phyloP scores from a whole-genome alignment of 306 rosid species.

The Ceratonia siliqua region DNA sequence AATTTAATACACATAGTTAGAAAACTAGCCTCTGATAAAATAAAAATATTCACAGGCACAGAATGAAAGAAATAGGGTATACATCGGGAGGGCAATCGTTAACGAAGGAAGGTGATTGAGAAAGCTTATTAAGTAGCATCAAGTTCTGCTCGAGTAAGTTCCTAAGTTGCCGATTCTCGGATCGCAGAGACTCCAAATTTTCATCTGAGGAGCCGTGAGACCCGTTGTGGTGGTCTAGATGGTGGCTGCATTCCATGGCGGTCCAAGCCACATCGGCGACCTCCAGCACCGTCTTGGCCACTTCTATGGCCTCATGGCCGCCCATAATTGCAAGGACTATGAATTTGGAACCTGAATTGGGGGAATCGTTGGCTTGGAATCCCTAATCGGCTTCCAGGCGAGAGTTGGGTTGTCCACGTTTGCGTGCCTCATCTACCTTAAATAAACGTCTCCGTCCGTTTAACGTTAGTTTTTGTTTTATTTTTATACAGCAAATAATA shows the following conservation, averaged over 20 bases:
- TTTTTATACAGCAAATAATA: too few species aligned
- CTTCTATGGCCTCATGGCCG: constrained; percentile 61
- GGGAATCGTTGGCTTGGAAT: background rate
- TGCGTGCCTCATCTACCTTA: background rate
- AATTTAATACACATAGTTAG: background rate
- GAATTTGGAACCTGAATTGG: background rate
- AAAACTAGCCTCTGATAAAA: background rate
- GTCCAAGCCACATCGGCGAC: constrained; percentile 93
- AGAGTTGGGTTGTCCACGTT: background rate
- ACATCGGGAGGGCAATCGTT: constrained; percentile 90
- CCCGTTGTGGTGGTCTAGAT: constrained; percentile 42
- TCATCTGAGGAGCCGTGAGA: constrained; percentile 34
- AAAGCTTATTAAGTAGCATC: constrained; percentile 63
- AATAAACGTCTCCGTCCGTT: background rate
- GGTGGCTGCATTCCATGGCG: constrained; percentile 71
- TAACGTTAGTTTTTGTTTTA: too few species aligned
- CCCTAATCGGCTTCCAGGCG: background rate
- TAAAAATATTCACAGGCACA: background rate
- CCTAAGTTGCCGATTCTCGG: constrained; percentile 78
- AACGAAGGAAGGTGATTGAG: constrained; percentile 60
- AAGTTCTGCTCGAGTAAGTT: constrained; percentile 70
- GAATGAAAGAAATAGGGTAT: background rate
- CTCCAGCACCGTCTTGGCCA: constrained; percentile 91
- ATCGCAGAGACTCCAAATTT: constrained; percentile 60
- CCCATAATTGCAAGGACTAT: constrained; percentile 42